A percentile compares a stretch with the other conserved stretches of the same genome.
Conservation (phyloP, 2,329 filamentous ascomycete species). For the Rutstroemia sp. region DNA sequence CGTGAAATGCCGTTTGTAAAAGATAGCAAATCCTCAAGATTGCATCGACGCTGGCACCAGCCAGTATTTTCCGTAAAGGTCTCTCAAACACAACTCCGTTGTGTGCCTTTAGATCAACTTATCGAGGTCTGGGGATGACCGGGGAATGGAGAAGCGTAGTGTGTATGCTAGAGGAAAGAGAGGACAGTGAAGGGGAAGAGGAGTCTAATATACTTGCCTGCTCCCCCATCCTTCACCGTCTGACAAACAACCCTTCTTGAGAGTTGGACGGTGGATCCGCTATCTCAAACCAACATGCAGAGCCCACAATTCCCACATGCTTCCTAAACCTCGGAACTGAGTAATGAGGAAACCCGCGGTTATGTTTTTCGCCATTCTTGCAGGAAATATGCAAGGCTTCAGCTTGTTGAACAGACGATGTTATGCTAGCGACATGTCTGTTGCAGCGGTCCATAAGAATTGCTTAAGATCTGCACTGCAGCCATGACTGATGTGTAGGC, state of each 20-base stretch:
- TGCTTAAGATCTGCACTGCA: conserved; percentile 3
- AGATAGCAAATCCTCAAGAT: conserved; percentile 2
- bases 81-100: conserved; percentile 3
- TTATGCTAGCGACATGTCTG: not conserved
- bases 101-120: conserved; percentile 1
- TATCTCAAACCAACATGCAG: not conserved
- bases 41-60: conserved; percentile 1
- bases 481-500: not conserved
- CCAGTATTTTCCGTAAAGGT: conserved; percentile 5
- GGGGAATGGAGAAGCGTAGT: not conserved
- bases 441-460: not conserved
- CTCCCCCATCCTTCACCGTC: conserved; percentile 2
- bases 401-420: not conserved
- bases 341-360: conserved; percentile 4
- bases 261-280: not conserved
- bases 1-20: not conserved
- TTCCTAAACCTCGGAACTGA: conserved; percentile 4
- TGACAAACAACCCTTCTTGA: not conserved
- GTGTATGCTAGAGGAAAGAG: not conserved
- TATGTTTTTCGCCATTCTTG: not conserved
- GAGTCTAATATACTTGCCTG: conserved; percentile 3
- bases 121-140: not conserved
- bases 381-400: not conserved
- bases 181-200: not conserved
- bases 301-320: conserved; percentile 5